A percentile compares a stretch with the other conserved stretches of the same genome.
These are phyloP conservation scores for Eucalyptus caleyi DNA, from an alignment of 345 rosid species.

Conservation along the genomic window DNA sequence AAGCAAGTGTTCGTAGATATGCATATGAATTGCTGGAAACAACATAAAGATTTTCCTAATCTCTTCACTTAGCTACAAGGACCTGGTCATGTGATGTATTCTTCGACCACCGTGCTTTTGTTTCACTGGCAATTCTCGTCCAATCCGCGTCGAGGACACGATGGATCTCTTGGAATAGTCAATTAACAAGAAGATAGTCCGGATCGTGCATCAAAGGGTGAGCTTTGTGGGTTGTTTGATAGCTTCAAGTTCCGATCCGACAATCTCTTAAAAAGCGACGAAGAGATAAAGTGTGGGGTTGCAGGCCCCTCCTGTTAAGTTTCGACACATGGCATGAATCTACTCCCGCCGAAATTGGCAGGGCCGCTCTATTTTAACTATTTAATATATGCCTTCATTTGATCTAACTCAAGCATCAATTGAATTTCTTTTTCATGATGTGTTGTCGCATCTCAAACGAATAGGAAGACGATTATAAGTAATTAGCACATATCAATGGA, in stretches of 20 bases:
- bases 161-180: not conserved
- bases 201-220: not conserved
- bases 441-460: not conserved
- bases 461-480: not conserved
- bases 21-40: not conserved
- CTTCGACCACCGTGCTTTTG: not conserved
- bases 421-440: not conserved
- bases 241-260: not conserved
- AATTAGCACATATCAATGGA: not conserved
- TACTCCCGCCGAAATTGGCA: not conserved
- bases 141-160: not conserved
- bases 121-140: not conserved
- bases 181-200: not conserved
- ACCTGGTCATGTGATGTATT: not conserved
- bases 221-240: not conserved
- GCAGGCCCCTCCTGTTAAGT: not conserved
- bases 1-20: not conserved
- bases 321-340: not conserved
- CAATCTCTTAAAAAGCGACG: not conserved
- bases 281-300: not conserved
- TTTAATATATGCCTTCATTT: not conserved
- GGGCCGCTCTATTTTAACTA: not conserved
- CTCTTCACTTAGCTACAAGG: not conserved
- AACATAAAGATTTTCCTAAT: not conserved
- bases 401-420: not conserved